A percentile compares a stretch with the other conserved stretches of the same genome.
phyloP scores from a whole-genome alignment of 176 grass and related monocot genomes.

The Eremochloa ophiuroides region DNA sequence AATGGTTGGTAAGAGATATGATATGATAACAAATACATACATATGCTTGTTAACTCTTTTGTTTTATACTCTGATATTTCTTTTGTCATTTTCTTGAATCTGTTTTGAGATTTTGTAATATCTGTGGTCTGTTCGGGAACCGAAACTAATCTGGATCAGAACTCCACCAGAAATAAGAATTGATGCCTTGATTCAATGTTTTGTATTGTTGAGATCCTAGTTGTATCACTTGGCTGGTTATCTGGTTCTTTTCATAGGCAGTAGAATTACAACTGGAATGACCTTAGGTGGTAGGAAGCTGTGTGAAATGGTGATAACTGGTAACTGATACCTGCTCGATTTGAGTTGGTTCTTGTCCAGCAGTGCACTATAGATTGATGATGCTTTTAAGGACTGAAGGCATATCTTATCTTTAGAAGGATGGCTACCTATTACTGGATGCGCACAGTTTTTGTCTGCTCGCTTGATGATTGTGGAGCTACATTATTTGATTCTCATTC shows the following conservation, averaged over 20 bases:
- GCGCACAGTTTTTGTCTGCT: neutral
- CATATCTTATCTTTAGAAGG: constrained; percentile 15
- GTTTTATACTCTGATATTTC: constrained; percentile 8
- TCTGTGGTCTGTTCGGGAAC: neutral
- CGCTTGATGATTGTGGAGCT: neutral
- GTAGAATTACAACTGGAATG: neutral
- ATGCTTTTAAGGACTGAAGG: neutral
- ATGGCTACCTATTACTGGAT: neutral
- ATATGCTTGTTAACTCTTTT: constrained; percentile 5
- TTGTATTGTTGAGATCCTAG: neutral
- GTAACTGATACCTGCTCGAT: neutral
- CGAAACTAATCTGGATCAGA: neutral
- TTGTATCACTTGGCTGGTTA: constrained; percentile 1
- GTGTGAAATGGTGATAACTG: neutral
- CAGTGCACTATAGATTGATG: neutral
- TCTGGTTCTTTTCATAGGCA: neutral
- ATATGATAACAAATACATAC: neutral
- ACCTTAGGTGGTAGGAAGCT: neutral
- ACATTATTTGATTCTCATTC: constrained; percentile 1
- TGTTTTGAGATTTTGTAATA: neutral
- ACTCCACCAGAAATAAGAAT: neutral
- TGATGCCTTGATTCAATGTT: neutral
- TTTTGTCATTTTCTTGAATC: neutral
- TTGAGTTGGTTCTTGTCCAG: neutral
- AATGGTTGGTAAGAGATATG: constrained; percentile 71